Percentiles rank a stretch among this genome's conserved stretches.
phyloP scores from a whole-genome alignment of 306 rosid species.

The Crotalaria pallida region DNA sequence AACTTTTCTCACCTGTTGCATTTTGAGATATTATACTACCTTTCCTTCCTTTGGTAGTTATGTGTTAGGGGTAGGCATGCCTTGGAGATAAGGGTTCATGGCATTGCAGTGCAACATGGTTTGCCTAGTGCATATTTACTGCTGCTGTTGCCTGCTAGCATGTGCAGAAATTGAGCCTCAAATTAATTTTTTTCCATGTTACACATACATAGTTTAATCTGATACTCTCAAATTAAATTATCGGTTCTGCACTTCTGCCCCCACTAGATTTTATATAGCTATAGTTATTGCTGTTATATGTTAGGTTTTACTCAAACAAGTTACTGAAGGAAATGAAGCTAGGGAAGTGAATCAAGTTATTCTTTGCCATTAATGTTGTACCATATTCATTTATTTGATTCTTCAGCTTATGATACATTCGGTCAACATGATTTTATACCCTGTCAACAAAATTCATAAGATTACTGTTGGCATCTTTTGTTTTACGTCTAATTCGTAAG shows the following conservation, averaged over 20 bases:
- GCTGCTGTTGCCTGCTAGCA: not conserved
- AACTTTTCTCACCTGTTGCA: not conserved
- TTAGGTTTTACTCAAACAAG: not conserved
- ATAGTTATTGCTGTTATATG: not conserved
- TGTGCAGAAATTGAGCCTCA: not conserved
- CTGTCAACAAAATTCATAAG: conserved; percentile 7
- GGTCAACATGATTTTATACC: not conserved
- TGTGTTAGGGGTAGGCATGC: not conserved
- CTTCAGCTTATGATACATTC: not conserved
- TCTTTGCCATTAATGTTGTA: not conserved
- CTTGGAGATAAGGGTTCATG: no score
- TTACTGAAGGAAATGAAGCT: not conserved
- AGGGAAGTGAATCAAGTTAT: not conserved
- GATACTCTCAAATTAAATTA: no score
- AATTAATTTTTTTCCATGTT: no score
- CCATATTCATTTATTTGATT: not conserved
- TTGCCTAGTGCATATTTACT: not conserved
- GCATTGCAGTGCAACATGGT: not conserved
- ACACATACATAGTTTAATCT: no score
- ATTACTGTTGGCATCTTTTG: not conserved
- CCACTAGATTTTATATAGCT: not conserved
- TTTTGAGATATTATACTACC: not conserved
- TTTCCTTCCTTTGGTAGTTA: not conserved
- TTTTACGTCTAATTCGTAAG: not conserved
- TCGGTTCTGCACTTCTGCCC: not conserved